Percentiles rank a stretch among this genome's conserved stretches.
These are phyloP conservation scores for Neofusicoccum umdonicola DNA, from an alignment of 2,329 filamentous ascomycete genomes.

Conservation along the genomic window DNA sequence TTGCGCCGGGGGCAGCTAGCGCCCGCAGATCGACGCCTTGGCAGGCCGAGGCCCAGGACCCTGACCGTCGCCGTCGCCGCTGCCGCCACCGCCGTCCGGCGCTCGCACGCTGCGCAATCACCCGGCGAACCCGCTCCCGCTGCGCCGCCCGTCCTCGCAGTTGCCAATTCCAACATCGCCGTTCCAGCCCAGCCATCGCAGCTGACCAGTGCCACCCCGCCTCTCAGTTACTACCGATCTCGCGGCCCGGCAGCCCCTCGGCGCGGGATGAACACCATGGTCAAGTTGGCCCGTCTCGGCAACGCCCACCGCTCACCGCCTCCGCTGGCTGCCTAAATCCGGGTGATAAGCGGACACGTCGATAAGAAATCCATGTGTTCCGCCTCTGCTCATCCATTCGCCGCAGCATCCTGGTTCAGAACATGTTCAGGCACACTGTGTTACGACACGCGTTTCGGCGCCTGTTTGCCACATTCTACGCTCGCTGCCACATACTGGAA, in stretches of 20 bases:
- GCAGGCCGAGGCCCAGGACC: constrained; percentile 1
- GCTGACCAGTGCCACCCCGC: no score
- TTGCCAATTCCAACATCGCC: background rate
- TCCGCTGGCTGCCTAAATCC: background rate
- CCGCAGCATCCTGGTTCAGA: no score
- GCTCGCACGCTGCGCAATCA: background rate
- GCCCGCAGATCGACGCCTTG: constrained; percentile 11
- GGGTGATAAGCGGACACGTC: no score
- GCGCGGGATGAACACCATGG: background rate
- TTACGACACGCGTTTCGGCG: no score
- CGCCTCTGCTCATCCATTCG: no score
- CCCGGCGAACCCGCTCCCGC: background rate
- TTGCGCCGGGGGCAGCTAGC: background rate
- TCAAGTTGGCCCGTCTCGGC: background rate
- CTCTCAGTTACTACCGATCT: background rate
- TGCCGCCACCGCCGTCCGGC: background rate
- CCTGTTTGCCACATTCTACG: no score
- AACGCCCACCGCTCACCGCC: background rate
- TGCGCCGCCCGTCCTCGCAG: no score
- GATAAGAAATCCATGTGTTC: no score
- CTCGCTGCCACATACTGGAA: no score
- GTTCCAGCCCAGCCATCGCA: background rate
- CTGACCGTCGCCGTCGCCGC: background rate
- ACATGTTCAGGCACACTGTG: no score
- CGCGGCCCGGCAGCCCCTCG: background rate